Evolutionary conservation across 2,329 filamentous ascomycete species (phyloP), one percentile per base, ranked within the genome.

Genomic region (Botrytis byssoidea): DNA sequence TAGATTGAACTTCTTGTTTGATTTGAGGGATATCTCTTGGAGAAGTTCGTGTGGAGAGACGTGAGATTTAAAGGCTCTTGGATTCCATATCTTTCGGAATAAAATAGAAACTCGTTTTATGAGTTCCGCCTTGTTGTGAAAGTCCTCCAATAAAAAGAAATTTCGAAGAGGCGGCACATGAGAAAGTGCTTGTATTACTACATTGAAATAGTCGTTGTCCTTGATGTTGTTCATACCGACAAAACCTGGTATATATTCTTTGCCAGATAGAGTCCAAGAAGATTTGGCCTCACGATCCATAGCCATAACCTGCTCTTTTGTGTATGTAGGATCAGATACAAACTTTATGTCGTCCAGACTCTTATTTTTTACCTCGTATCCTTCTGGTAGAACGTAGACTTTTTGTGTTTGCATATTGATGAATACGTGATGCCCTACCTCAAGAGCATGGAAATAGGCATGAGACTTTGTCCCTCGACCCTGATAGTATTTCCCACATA

Each of bases 201-300:
- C 95, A 81, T 99, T 99, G 81, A 98, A 88, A 84, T 99, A 99
- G 85, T 99, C 96, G 84, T 99, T 99, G 74, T 96, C 94, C 83
- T 99, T 99, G 87, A 99, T 98, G 84, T 99, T 99, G 87, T 99
- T 99, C 93, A 99, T 97, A 77, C 96, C 96, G 75, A 99, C 94
- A 81, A 95, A 99, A 9, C 96, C 95, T 32, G 96, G 96, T 77
- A 91, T 91, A 83, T 99, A 99, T 81, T 92, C 90, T 83, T 92
- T 93, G 76, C 94, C 94, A 68, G 87, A 86, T 60, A 98, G 87
- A 79, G 97, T 95, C 88, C 91, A 94, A 63, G 90, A 89, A 29
- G 85, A 86, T 80, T 87, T 86, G 71, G 85, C 85, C 77, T 86
- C 83, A 71, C 90, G 88, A 83, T 98, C 96, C 77, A 98, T 85